Conservation (phyloP, 805 yeast species). For the Cyberlindnera petersonii region DNA sequence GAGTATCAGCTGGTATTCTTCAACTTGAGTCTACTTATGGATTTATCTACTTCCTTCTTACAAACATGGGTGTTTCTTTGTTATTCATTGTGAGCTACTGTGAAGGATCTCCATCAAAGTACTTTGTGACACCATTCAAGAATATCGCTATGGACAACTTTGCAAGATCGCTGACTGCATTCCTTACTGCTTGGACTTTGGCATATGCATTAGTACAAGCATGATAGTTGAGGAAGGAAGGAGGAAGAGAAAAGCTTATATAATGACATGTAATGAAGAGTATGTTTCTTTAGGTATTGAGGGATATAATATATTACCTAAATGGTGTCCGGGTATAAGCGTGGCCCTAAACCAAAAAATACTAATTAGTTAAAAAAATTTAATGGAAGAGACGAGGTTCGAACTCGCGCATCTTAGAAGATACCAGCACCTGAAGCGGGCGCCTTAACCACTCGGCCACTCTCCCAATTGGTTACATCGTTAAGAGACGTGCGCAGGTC, state of each 20-base stretch:
- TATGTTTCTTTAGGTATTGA: too few relatives aligned
- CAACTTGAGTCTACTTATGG: conserved; percentile 25
- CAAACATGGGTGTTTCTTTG: conserved; percentile 6
- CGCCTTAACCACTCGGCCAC: conserved; percentile 47
- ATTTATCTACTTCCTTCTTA: conserved; percentile 16
- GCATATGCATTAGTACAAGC: conserved; percentile 27
- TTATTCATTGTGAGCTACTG: conserved; percentile 13
- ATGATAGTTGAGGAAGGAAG: conserved; percentile 3
- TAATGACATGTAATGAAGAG: not conserved
- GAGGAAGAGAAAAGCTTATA: not conserved
- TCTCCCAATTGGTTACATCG: conserved; percentile 23
- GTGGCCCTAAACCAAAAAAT: too few relatives aligned
- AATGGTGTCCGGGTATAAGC: too few relatives aligned
- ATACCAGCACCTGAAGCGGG: conserved; percentile 44
- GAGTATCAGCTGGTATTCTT: conserved; percentile 24
- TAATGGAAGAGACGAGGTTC: conserved; percentile 40
- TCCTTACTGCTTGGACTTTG: conserved; percentile 29
- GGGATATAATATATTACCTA: too few relatives aligned
- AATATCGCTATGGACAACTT: conserved; percentile 16
- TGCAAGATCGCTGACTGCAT: conserved; percentile 20
- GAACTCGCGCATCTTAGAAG: conserved; percentile 43
- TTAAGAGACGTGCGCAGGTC: not conserved
- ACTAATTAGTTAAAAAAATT: conserved; percentile 13
- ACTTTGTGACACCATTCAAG: conserved; percentile 16
- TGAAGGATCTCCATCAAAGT: conserved; percentile 7